A percentile compares a stretch with the other conserved stretches of the same genome.
Conservation (phyloP, 352 stramenopile genomes). For the Globisporangium recalcitrans region DNA sequence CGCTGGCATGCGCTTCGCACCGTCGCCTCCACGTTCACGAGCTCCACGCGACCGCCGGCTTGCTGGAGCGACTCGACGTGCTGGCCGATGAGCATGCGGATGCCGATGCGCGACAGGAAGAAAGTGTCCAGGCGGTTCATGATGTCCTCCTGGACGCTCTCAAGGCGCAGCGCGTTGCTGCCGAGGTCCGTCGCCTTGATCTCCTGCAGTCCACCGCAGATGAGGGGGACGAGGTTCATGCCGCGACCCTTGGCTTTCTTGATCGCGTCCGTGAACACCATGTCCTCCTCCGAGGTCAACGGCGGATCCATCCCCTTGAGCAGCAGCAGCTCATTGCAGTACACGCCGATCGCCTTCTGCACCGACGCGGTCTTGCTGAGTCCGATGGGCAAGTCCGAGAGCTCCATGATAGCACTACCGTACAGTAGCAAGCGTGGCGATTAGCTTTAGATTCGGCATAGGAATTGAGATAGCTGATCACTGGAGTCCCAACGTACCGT, state of each 20-base stretch:
- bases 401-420: constrained; percentile 56
- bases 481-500: constrained; percentile 23
- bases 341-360: constrained; percentile 56
- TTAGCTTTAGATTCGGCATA: neutral
- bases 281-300: constrained; percentile 47
- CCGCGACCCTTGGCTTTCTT: constrained; percentile 45
- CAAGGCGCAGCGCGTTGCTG: constrained; percentile 50
- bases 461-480: neutral
- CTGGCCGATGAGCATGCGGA: constrained; percentile 97
- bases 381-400: constrained; percentile 65
- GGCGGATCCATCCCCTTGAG: constrained; percentile 42
- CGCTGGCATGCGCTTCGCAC: constrained; percentile 52
- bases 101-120: constrained; percentile 98
- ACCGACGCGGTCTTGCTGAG: constrained; percentile 60
- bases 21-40: constrained; percentile 65
- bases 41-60: constrained; percentile 61
- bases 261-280: constrained; percentile 58
- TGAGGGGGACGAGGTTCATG: constrained; percentile 73
- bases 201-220: constrained; percentile 70
- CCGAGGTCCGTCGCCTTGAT: constrained; percentile 59
- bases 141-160: constrained; percentile 67
- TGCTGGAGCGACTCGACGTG: constrained; percentile 66
- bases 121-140: constrained; percentile 93
- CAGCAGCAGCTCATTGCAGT: constrained; percentile 47
- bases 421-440: neutral